These are phyloP conservation scores for Coemansia brasiliensis DNA, from an alignment of 192 early-diverging fungal genomes.

Conservation along the genomic window DNA sequence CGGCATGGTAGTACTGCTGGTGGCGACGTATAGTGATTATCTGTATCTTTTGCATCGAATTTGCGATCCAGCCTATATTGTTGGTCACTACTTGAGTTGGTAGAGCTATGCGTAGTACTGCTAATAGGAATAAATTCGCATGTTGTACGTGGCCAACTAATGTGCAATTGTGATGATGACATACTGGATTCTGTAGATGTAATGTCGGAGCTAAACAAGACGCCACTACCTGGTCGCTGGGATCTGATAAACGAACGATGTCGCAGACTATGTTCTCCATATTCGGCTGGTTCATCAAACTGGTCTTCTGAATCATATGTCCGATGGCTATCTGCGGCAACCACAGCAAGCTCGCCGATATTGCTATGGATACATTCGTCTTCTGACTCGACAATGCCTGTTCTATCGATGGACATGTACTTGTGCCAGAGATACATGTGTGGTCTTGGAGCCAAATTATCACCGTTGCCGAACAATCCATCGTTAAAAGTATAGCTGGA, in stretches of 20 bases:
- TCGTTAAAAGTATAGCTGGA: conserved; percentile 1
- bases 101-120: too few relatives aligned
- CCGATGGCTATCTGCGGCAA: too few relatives aligned
- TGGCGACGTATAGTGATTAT: background rate
- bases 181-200: background rate
- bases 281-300: too few relatives aligned
- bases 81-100: too few relatives aligned
- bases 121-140: conserved; percentile 20
- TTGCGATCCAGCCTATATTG: too few relatives aligned
- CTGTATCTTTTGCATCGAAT: background rate
- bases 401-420: background rate
- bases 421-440: conserved; percentile 37
- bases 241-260: background rate
- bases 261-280: too few relatives aligned
- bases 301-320: too few relatives aligned
- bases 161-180: conserved; percentile 1
- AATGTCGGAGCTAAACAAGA: background rate
- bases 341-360: too few relatives aligned
- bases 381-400: too few relatives aligned
- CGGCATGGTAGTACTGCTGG: conserved; percentile 31
- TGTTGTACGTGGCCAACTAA: conserved; percentile 22
- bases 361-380: too few relatives aligned
- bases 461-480: conserved; percentile 5
- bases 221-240: background rate
- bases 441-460: background rate